phyloP scores from a whole-genome alignment of 176 grass and related monocot species.

The Triticum timopheevii region DNA sequence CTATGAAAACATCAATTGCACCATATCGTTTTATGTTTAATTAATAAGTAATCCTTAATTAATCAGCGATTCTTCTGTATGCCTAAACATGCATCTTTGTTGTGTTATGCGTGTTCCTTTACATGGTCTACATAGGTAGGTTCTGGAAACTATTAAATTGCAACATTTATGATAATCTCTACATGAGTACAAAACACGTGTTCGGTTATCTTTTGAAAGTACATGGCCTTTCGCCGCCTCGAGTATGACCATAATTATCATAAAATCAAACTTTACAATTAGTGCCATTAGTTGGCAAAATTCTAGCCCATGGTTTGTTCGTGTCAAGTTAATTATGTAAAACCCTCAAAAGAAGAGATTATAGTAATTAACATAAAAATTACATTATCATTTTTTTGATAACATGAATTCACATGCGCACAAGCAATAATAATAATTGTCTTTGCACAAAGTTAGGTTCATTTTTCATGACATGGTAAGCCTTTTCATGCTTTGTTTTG shows the following conservation, averaged over 20 bases:
- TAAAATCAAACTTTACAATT: background rate
- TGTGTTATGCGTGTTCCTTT: slow-evolving; percentile 1
- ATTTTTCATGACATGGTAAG: background rate
- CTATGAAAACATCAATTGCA: slow-evolving; percentile 5
- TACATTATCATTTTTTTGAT: background rate
- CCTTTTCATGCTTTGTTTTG: background rate
- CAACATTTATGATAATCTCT: background rate
- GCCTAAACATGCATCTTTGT: background rate
- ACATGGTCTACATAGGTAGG: background rate
- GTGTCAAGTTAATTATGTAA: background rate
- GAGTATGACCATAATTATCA: background rate
- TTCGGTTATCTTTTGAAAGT: background rate
- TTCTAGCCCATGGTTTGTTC: too few relatives aligned
- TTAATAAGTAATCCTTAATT: background rate
- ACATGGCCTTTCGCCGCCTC: background rate
- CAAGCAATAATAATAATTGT: background rate
- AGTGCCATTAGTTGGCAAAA: background rate
- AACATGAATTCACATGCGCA: background rate
- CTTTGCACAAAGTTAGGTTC: background rate
- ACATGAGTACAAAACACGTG: background rate
- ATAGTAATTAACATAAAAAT: background rate
- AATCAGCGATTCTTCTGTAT: background rate
- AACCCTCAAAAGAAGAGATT: background rate
- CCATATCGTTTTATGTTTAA: background rate
- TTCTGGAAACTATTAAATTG: background rate